These are phyloP conservation scores for Silene conica DNA, from an alignment of 148 eudicot genomes.

Conservation along the genomic window DNA sequence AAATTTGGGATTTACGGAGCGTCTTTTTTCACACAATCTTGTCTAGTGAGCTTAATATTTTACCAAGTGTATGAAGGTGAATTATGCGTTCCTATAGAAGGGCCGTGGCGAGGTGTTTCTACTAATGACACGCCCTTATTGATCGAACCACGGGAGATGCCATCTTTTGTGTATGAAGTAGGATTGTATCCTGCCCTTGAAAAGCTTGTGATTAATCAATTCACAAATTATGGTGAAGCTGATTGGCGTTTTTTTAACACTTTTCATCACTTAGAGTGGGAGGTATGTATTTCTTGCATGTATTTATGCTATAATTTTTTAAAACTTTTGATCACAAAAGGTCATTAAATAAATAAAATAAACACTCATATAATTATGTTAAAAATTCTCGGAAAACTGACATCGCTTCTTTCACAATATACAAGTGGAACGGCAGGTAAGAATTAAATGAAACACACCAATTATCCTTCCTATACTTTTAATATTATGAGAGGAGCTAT, in stretches of 20 bases:
- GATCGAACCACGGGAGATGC: slow-evolving; percentile 20
- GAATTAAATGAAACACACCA: too few species aligned
- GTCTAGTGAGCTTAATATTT: slow-evolving; percentile 32
- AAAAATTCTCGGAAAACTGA: too few species aligned
- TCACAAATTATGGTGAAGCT: slow-evolving; percentile 22
- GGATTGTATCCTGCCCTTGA: slow-evolving; percentile 21
- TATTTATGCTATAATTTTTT: background rate
- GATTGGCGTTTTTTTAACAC: slow-evolving; percentile 25
- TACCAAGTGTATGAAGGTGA: slow-evolving; percentile 29
- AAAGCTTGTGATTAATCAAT: slow-evolving; percentile 25
- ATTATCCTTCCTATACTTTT: too few species aligned
- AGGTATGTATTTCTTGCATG: slow-evolving; percentile 18
- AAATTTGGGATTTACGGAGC: slow-evolving; percentile 29
- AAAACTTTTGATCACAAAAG: too few species aligned
- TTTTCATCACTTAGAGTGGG: slow-evolving; percentile 22
- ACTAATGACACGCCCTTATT: background rate
- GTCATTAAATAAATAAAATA: too few species aligned
- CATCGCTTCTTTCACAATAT: too few species aligned
- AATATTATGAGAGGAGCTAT: too few species aligned
- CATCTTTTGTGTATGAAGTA: slow-evolving; percentile 23
- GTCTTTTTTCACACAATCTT: slow-evolving; percentile 47
- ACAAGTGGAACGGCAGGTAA: too few species aligned
- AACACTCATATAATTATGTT: too few species aligned
- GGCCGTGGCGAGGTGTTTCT: slow-evolving; percentile 1
- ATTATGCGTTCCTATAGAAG: slow-evolving; percentile 17